Conservation (phyloP, 1,139 yeast genomes). For the Candida sp. region DNA sequence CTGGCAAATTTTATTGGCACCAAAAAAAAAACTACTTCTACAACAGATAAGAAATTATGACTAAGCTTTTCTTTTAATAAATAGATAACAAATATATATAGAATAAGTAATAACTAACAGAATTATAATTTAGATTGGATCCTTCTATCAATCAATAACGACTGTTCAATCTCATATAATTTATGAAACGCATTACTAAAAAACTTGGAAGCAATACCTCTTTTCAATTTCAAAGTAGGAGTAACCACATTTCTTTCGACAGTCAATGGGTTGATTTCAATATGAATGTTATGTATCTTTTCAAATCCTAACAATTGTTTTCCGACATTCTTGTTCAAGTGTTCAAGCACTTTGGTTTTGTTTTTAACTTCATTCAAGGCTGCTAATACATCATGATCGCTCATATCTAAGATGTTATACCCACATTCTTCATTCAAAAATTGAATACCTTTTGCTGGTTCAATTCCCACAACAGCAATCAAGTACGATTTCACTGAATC, state of each 20-base stretch:
- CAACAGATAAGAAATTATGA: too few relatives aligned
- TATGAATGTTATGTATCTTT: conserved; percentile 28
- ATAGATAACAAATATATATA: background rate
- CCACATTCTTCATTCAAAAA: conserved; percentile 17
- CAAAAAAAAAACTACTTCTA: background rate
- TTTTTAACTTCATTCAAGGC: conserved; percentile 22
- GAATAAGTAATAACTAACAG: background rate
- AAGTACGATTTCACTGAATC: conserved; percentile 53
- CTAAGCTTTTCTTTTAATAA: background rate
- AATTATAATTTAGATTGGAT: conserved; percentile 5
- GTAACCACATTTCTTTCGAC: conserved; percentile 37
- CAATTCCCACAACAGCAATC: conserved; percentile 60
- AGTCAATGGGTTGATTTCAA: conserved; percentile 33
- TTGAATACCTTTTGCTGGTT: conserved; percentile 14
- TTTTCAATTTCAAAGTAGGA: conserved; percentile 34
- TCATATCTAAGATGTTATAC: conserved; percentile 11
- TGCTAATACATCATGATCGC: conserved; percentile 18
- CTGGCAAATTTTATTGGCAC: background rate
- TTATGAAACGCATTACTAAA: conserved; percentile 19
- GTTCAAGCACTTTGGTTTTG: conserved; percentile 19
- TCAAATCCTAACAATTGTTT: conserved; percentile 25
- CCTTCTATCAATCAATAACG: conserved; percentile 9
- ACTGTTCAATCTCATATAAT: conserved; percentile 19
- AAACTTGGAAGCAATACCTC: conserved; percentile 27
- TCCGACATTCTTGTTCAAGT: conserved; percentile 21